A percentile compares a stretch with the other conserved stretches of the same genome.
Conservation (phyloP, 179 eudicot species). For the Monotropa hypopitys region DNA sequence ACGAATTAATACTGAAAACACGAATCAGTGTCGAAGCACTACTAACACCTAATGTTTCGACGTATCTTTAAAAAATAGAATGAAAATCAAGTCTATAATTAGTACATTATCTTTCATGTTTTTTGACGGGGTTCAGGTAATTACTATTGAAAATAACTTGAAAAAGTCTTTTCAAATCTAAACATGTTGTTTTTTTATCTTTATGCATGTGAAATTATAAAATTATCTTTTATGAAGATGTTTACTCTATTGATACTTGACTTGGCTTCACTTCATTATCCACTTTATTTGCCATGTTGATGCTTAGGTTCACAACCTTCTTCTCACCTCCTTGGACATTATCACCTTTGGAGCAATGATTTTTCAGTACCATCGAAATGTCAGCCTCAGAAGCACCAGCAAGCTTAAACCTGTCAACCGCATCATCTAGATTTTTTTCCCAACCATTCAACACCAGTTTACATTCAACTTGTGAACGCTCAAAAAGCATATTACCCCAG, state of each 20-base stretch:
- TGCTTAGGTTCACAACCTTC: conserved; percentile 26
- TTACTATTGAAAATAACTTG: too few relatives aligned
- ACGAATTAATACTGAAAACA: too few relatives aligned
- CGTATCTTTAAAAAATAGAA: too few relatives aligned
- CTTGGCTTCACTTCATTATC: conserved; percentile 14
- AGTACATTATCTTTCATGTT: too few relatives aligned
- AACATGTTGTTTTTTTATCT: too few relatives aligned
- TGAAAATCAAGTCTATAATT: too few relatives aligned
- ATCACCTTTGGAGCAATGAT: conserved; percentile 69
- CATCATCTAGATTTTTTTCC: conserved; percentile 59
- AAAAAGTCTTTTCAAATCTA: too few relatives aligned
- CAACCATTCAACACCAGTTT: conserved; percentile 52
- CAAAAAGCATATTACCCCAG: conserved; percentile 96
- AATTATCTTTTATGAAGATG: too few relatives aligned
- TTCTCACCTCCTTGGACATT: conserved; percentile 30
- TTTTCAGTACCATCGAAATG: conserved; percentile 59
- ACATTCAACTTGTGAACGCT: conserved; percentile 83
- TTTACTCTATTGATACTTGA: conserved; percentile 10
- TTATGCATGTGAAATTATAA: too few relatives aligned
- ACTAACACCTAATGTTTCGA: too few relatives aligned
- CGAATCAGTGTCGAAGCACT: too few relatives aligned
- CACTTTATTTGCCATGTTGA: conserved; percentile 15
- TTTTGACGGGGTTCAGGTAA: too few relatives aligned
- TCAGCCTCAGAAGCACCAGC: conserved; percentile 95
- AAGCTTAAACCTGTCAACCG: conserved; percentile 73